Base-by-base conservation (phyloP, 73 alveolate species). In the Paramecium octaurelia region DNA sequence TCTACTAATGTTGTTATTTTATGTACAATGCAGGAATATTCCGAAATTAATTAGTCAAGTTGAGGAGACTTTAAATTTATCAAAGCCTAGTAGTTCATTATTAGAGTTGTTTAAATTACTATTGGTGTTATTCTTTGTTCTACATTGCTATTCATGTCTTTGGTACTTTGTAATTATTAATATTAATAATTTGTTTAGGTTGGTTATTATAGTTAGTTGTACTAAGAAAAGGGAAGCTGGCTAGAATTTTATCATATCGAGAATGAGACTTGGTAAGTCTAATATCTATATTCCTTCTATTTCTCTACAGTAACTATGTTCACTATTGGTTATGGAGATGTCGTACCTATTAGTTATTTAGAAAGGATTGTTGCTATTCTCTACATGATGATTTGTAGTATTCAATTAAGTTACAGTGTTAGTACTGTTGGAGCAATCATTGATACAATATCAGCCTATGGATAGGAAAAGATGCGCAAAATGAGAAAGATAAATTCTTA, bases 291-390 rank as follows among this genome's bases (percentile, higher is more conserved):
- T 89, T 24, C 94, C 11, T 70, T 89, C 46, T 89, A 89, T 40
- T 89, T 70, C 58, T 89, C 94, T 21, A 71, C 88, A 3, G 88
- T 83, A 4, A 89, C 94, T 34, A 89, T 89, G 94, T 70, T 89
- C 24, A 89, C 94, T 24, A 68, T 89, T 40, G 94, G 94, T 2
- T 89, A 89, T 89, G 94, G 94, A 27, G 94, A 89, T 89, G 75
- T 89, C 8, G 75, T 44, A 70, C 94, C 94, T 4, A 29, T 44
- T 35, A 89, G 58, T 43, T 70, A 70, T 18, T 24, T 68, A 18
- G 94, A 89, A 73, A 89, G 71, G 23, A 46, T 89, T 27, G 75
- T 89, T 57, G 80, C 85, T 5, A 89, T 89, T 10, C 31, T 69
- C 4, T 89, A 71, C 73, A 89, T 89, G 94, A 31, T 71, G 40